These are phyloP conservation scores for Trichophyton mentagrophytes DNA, from an alignment of 2,329 filamentous ascomycete genomes.

Conservation along the genomic window DNA sequence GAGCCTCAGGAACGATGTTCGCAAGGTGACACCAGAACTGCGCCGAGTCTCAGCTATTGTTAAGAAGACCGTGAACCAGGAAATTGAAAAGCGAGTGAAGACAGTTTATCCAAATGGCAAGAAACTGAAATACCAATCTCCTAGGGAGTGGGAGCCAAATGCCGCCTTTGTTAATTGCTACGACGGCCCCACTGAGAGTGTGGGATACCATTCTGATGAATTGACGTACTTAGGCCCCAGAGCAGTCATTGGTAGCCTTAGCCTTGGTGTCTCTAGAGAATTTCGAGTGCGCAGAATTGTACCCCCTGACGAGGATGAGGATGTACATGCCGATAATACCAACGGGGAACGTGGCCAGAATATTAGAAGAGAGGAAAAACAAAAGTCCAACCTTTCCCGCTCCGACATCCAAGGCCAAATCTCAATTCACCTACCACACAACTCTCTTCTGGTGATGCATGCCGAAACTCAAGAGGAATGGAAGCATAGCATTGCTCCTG, in stretches of 20 bases:
- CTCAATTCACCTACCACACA: slow-evolving; percentile 85
- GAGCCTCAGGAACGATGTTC: slow-evolving; percentile 58
- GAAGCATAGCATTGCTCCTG: slow-evolving; percentile 77
- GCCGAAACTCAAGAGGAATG: slow-evolving; percentile 96
- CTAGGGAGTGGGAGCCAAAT: slow-evolving; percentile 66
- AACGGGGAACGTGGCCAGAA: slow-evolving; percentile 30
- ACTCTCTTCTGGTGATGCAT: slow-evolving; percentile 89
- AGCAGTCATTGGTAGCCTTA: slow-evolving; percentile 78
- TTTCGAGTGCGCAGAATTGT: slow-evolving; percentile 74
- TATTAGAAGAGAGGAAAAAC: slow-evolving; percentile 6
- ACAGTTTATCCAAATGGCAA: slow-evolving; percentile 53
- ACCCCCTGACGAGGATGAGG: slow-evolving; percentile 41
- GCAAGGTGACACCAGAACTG: slow-evolving; percentile 63
- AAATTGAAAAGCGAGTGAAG: slow-evolving; percentile 59
- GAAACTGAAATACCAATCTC: slow-evolving; percentile 67
- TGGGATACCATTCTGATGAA: slow-evolving; percentile 88
- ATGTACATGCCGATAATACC: slow-evolving; percentile 22
- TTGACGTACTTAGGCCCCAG: slow-evolving; percentile 85
- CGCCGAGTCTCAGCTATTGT: slow-evolving; percentile 56
- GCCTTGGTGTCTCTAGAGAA: slow-evolving; percentile 80
- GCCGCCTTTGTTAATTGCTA: slow-evolving; percentile 95
- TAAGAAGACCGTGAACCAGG: slow-evolving; percentile 60
- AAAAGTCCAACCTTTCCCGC: slow-evolving; percentile 11
- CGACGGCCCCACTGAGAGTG: slow-evolving; percentile 62
- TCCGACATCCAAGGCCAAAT: slow-evolving; percentile 70